Base-by-base conservation (phyloP, 2,329 filamentous ascomycete species). In the Verticillium albo-atrum region DNA sequence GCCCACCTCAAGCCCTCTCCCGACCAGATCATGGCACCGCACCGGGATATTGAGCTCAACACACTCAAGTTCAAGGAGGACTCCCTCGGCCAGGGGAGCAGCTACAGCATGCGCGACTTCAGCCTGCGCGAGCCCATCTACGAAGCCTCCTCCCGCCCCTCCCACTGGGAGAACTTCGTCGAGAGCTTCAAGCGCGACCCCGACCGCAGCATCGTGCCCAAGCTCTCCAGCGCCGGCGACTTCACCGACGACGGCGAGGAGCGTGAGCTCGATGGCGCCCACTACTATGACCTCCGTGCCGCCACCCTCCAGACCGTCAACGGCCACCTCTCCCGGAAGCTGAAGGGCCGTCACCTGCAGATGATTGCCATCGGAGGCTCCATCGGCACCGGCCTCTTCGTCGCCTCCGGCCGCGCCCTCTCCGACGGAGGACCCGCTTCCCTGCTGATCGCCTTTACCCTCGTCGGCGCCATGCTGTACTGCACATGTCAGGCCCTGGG, bases 301-400 rank as follows among this genome's bases (percentile, higher is more conserved):
- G 86, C 84, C 54, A 82, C 91, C 69, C 76, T 91, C 64, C 88
- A 92, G 69, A 93, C 91, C 2, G 89, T 91, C 4, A 82, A 88
- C 64, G 89, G 90, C 53, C 86, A 89, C 7, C 80, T 98, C 56
- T 86, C 89, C 56, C 82, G 92, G 68, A 88, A 87, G 72, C 76
- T 96, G 66, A 95, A 96, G 75, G 87, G 88, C 23, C 83, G 92
- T 54, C 94, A 98, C 78, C 72, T 97, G 71, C 93, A 97, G 78
- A 97, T 97, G 94, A 97, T 97, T 79, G 94, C 94, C 15, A 96
- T 97, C 66, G 92, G 92, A 67, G 93, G 93, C 51, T 94, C 90
- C 12, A 97, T 97, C 68, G 90, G 90, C 85, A 93, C 90, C 26
- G 92, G 93, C 64, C 79, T 97, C 2, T 97, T 97, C 71, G 91